Conservation (phyloP, 768 basidiomycete genomes). For the Butyriboletus loyo region DNA sequence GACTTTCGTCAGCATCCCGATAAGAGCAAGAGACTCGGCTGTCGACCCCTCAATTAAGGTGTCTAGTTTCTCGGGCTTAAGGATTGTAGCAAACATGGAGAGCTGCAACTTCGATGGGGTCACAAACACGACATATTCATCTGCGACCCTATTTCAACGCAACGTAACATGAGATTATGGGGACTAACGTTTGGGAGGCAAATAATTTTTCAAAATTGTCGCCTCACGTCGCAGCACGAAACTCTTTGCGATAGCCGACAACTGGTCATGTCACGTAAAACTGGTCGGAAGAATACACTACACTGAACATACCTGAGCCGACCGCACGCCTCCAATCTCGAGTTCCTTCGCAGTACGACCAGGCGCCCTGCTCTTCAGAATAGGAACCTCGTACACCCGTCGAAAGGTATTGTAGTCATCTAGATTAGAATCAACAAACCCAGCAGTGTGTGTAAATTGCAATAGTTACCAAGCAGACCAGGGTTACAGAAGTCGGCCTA, state of each 20-base stretch:
- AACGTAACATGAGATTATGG: background rate
- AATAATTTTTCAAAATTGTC: conserved; percentile 70
- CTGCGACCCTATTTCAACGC: conserved; percentile 38
- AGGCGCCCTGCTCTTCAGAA: conserved; percentile 80
- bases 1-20: conserved; percentile 81
- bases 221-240: conserved; percentile 92
- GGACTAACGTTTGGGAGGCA: conserved; percentile 86
- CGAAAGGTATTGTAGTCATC: conserved; percentile 77
- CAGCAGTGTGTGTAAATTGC: background rate
- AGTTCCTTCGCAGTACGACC: conserved; percentile 68
- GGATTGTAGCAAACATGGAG: conserved; percentile 71
- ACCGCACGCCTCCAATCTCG: conserved; percentile 74
- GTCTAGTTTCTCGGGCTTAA: conserved; percentile 68
- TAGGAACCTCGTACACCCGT: conserved; percentile 82
- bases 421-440: conserved; percentile 26
- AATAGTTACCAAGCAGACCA: conserved; percentile 66
- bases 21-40: conserved; percentile 74
- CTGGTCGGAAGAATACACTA: background rate
- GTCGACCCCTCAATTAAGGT: conserved; percentile 67
- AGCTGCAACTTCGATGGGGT: conserved; percentile 83
- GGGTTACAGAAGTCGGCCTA: conserved; percentile 95
- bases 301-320: conserved; percentile 56
- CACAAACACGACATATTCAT: conserved; percentile 98
- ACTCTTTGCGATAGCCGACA: conserved; percentile 70
- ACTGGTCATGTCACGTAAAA: conserved; percentile 37